Conservation (phyloP, 306 rosid species). For the Castanea sativa region DNA sequence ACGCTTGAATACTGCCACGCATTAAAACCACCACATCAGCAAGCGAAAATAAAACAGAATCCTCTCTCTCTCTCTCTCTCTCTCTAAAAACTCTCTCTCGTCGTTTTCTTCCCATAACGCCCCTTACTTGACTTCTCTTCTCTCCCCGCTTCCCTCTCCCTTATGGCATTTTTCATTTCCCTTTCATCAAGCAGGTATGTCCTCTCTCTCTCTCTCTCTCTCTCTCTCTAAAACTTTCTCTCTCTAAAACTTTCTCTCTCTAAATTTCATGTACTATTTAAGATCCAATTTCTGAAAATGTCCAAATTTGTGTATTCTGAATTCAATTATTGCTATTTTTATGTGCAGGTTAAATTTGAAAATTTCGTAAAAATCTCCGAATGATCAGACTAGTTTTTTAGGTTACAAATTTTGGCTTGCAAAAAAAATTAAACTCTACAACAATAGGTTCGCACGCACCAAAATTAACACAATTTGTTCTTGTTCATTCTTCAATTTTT, state of each 20-base stretch:
- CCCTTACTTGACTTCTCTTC: slow-evolving; percentile 13
- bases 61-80: slow-evolving; percentile 18
- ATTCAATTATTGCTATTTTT: slow-evolving; percentile 21
- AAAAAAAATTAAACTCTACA: slow-evolving; percentile 32
- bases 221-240: not conserved
- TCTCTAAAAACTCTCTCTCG: slow-evolving; percentile 26
- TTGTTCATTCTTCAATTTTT: slow-evolving; percentile 19
- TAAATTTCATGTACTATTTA: not conserved
- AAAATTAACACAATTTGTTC: slow-evolving; percentile 19
- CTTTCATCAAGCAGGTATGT: slow-evolving; percentile 32
- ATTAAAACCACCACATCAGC: too few species aligned
- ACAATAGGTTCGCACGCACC: slow-evolving; percentile 15
- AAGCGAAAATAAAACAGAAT: slow-evolving; percentile 34
- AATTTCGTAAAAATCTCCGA: slow-evolving; percentile 21
- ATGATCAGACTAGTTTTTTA: slow-evolving; percentile 31
- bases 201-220: slow-evolving; percentile 21
- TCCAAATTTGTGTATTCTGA: not conserved
- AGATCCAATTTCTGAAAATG: not conserved
- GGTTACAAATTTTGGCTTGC: slow-evolving; percentile 31
- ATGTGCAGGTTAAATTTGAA: slow-evolving; percentile 47
- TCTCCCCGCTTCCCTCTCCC: too few species aligned
- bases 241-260: not conserved
- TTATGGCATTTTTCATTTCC: slow-evolving; percentile 31
- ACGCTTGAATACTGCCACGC: rapidly evolving
- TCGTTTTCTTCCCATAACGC: slow-evolving; percentile 34